phyloP scores from a whole-genome alignment of 2,329 filamentous ascomycete genomes.

The Microdochium bolleyi region DNA sequence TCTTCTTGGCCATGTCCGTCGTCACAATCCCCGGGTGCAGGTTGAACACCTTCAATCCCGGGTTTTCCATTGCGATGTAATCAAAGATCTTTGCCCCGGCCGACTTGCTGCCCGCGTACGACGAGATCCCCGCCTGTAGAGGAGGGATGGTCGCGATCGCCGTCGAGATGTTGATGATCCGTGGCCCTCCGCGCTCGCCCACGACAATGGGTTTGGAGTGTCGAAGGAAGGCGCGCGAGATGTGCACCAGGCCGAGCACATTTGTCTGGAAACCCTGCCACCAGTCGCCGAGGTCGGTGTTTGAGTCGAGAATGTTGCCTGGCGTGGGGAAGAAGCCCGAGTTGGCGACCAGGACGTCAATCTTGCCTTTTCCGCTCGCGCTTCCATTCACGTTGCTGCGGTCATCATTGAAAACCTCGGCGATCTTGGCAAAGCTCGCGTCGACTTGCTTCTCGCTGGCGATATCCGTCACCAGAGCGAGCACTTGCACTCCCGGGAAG shows the following conservation, averaged over 20 bases:
- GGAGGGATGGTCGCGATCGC: constrained; percentile 12
- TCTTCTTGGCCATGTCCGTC: constrained; percentile 17
- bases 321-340: background rate
- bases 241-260: constrained; percentile 13
- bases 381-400: background rate
- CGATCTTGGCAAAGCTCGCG: constrained; percentile 17
- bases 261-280: constrained; percentile 12
- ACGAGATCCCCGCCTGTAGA: constrained; percentile 1
- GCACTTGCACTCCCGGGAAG: constrained; percentile 7
- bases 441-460: constrained; percentile 3
- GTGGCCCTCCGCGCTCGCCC: background rate
- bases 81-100: constrained; percentile 25
- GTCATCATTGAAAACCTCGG: constrained; percentile 1
- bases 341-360: constrained; percentile 5
- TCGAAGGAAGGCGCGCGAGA: constrained; percentile 13
- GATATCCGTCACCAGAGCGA: constrained; percentile 2
- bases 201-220: constrained; percentile 7
- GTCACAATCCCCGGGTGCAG: constrained; percentile 32
- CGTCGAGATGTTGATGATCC: constrained; percentile 12
- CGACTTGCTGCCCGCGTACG: constrained; percentile 26
- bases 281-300: background rate
- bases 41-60: constrained; percentile 23
- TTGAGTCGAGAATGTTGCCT: background rate
- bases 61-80: constrained; percentile 25
- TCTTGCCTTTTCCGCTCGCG: background rate